phyloP scores from a whole-genome alignment of 108 stramenopile genomes.

The Fistulifera solaris region DNA sequence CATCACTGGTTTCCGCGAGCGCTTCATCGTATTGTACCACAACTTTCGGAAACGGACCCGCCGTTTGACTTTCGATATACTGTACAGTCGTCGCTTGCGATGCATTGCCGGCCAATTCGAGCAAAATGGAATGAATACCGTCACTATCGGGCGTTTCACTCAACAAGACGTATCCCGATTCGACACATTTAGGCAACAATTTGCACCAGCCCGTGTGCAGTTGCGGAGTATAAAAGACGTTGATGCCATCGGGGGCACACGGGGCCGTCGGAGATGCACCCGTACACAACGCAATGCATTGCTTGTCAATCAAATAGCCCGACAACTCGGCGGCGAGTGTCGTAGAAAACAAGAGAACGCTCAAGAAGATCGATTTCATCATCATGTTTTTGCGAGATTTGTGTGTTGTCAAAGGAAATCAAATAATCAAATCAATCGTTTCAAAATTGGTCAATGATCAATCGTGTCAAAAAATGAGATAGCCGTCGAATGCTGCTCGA shows the following conservation, averaged over 20 bases:
- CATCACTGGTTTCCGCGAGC: not conserved
- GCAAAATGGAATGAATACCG: not conserved
- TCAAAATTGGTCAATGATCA: too few species aligned
- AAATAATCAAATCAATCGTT: too few species aligned
- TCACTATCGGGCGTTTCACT: not conserved
- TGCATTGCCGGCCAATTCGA: not conserved
- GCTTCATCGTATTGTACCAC: not conserved
- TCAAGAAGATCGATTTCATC: too few species aligned
- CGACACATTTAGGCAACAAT: not conserved
- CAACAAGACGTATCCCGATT: not conserved
- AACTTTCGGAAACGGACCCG: not conserved
- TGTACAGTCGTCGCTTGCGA: not conserved
- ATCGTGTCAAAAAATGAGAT: too few species aligned
- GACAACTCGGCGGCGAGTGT: too few species aligned
- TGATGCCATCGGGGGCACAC: constrained; percentile 1
- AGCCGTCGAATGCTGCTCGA: too few species aligned
- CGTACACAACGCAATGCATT: not conserved
- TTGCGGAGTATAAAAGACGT: constrained; percentile 1
- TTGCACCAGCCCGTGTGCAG: constrained; percentile 2
- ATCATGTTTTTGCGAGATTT: too few species aligned
- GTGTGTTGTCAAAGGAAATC: too few species aligned
- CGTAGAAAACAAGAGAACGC: too few species aligned
- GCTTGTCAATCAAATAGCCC: too few species aligned
- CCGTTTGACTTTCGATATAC: not conserved
- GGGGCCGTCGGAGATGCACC: not conserved